These are phyloP conservation scores for Podaxis sp. DNA, from an alignment of 768 basidiomycete species.

Conservation along the genomic window DNA sequence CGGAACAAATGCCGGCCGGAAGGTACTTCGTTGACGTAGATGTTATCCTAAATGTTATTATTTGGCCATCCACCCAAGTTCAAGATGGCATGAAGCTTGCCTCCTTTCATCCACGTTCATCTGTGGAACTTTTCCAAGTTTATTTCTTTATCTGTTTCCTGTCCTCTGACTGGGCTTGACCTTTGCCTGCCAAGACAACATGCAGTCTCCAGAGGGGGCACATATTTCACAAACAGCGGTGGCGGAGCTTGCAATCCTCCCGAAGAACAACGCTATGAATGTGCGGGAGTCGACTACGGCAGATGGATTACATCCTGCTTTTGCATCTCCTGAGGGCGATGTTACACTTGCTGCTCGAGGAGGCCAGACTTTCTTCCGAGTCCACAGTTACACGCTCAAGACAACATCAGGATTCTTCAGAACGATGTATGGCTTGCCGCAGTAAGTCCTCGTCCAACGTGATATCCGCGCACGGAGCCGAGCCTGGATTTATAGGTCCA, in stretches of 20 bases:
- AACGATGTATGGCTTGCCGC: conserved; percentile 59
- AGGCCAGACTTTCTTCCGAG: conserved; percentile 49
- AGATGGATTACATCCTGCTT: conserved; percentile 43
- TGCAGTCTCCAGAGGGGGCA: conserved; percentile 4
- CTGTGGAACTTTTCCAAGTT: background rate
- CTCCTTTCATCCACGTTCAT: background rate
- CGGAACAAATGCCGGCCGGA: background rate
- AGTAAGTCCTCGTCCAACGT: conserved; percentile 22
- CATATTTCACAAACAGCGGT: background rate
- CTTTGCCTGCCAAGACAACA: background rate
- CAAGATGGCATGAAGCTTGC: too few species aligned
- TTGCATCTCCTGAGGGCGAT: conserved; percentile 55
- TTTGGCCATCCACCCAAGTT: too few species aligned
- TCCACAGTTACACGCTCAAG: conserved; percentile 61
- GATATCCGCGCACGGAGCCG: background rate
- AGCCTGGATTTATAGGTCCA: background rate
- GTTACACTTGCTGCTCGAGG: conserved; percentile 53
- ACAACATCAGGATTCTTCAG: conserved; percentile 67
- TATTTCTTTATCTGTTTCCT: background rate
- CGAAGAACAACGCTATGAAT: background rate
- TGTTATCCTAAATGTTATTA: too few species aligned
- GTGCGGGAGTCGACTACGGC: background rate
- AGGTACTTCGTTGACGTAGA: background rate
- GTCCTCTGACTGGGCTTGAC: background rate
- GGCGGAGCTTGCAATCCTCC: background rate